phyloP scores from a whole-genome alignment of 2,329 filamentous ascomycete genomes.

The Triangularia setosa region DNA sequence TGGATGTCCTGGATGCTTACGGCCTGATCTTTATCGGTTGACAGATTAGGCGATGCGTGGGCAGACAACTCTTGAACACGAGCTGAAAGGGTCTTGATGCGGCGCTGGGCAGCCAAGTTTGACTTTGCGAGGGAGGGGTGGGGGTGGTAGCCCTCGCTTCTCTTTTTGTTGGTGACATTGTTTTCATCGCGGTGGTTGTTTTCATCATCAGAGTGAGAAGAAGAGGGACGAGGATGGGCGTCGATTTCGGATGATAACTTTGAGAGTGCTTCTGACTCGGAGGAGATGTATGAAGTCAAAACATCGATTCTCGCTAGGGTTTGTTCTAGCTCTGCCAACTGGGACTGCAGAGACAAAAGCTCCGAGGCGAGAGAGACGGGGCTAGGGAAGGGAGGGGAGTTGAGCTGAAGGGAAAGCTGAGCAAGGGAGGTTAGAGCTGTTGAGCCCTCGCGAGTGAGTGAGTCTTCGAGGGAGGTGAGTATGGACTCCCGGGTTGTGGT shows the following conservation, averaged over 20 bases:
- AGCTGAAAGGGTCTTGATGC: slow-evolving; percentile 60
- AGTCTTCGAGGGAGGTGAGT: slow-evolving; percentile 50
- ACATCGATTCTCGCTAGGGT: slow-evolving; percentile 49
- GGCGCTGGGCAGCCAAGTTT: slow-evolving; percentile 71
- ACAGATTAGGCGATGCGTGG: neutral
- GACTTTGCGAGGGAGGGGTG: slow-evolving; percentile 59
- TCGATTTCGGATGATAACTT: slow-evolving; percentile 46
- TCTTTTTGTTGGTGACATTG: neutral
- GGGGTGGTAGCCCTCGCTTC: slow-evolving; percentile 42
- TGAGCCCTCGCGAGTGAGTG: slow-evolving; percentile 52
- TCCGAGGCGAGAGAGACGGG: slow-evolving; percentile 47
- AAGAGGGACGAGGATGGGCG: slow-evolving; percentile 53
- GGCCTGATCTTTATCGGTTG: neutral
- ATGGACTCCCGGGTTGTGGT: slow-evolving; percentile 38
- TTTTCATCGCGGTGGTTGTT: neutral
- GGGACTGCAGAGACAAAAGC: slow-evolving; percentile 54
- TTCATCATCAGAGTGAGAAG: slow-evolving; percentile 53
- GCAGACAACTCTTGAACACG: slow-evolving; percentile 61
- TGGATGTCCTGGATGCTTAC: slow-evolving; percentile 55
- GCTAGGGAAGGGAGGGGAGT: slow-evolving; percentile 45
- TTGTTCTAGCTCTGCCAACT: slow-evolving; percentile 53
- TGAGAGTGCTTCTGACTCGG: slow-evolving; percentile 43
- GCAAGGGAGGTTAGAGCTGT: slow-evolving; percentile 57
- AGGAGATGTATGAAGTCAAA: slow-evolving; percentile 54
- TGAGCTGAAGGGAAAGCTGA: slow-evolving; percentile 46